These are phyloP conservation scores for Petunia secreta DNA, from an alignment of 257 asterid genomes.

Conservation along the genomic window DNA sequence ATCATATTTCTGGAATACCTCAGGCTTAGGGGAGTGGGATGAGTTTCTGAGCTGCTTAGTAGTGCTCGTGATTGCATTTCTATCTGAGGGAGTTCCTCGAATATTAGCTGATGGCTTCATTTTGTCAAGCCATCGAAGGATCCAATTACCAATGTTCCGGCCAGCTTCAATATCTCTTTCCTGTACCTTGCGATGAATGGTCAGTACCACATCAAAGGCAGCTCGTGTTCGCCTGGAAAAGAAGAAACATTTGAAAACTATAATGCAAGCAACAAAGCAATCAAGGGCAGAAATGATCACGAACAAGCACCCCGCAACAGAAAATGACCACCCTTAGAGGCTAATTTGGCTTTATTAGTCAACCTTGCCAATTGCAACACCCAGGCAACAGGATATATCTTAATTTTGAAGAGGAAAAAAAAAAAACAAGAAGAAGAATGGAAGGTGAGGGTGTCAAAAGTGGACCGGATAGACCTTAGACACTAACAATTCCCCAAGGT, in stretches of 20 bases:
- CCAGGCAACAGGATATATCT: background rate
- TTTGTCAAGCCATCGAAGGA: conserved; percentile 81
- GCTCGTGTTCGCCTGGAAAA: conserved; percentile 73
- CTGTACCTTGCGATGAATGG: conserved; percentile 69
- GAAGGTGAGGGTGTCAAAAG: background rate
- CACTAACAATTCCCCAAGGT: background rate
- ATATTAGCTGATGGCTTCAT: conserved; percentile 89
- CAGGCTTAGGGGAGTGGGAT: conserved; percentile 33
- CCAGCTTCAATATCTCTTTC: conserved; percentile 92
- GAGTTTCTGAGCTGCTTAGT: conserved; percentile 42
- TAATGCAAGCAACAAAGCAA: background rate
- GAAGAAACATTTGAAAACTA: conserved; percentile 12
- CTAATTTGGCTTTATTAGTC: background rate
- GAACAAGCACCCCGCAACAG: background rate
- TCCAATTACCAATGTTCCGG: conserved; percentile 78
- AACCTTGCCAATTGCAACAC: conserved; percentile 7
- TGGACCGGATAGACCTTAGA: background rate
- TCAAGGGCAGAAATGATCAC: background rate
- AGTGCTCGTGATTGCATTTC: conserved; percentile 33
- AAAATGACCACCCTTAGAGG: background rate
- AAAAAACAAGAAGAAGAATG: background rate
- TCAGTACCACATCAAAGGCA: conserved; percentile 75
- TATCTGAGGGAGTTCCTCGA: conserved; percentile 44
- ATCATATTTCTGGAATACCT: conserved; percentile 35
- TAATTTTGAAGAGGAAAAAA: too few species aligned